phyloP scores from a whole-genome alignment of 2,329 filamentous ascomycete species.

The Simplicillium sp. region DNA sequence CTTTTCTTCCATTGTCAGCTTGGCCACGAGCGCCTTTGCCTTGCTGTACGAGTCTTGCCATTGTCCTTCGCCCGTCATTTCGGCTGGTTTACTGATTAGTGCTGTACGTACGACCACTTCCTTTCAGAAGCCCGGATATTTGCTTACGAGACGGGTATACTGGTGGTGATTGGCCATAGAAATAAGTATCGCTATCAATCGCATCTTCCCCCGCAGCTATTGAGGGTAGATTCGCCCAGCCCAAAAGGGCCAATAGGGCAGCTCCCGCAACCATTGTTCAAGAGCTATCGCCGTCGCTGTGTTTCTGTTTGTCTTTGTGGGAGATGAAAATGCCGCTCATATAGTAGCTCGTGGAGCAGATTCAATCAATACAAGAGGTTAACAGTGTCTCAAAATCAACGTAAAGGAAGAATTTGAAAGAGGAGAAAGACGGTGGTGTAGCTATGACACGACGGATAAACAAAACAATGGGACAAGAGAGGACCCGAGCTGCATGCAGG shows the following conservation, averaged over 20 bases:
- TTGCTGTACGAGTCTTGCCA: conserved; percentile 62
- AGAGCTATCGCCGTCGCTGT: too few relatives aligned
- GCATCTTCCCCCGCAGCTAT: conserved; percentile 8
- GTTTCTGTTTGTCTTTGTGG: too few relatives aligned
- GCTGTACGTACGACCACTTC: background rate
- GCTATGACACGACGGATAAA: too few relatives aligned
- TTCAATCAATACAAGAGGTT: too few relatives aligned
- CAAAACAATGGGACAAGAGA: too few relatives aligned
- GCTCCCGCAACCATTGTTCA: conserved; percentile 1
- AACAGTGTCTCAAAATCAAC: too few relatives aligned
- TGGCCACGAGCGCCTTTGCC: conserved; percentile 58
- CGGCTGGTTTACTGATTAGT: conserved; percentile 21
- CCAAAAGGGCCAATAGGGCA: conserved; percentile 2
- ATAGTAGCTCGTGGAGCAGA: too few relatives aligned
- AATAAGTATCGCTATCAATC: conserved; percentile 30
- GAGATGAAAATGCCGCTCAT: too few relatives aligned
- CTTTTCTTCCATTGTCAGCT: conserved; percentile 70
- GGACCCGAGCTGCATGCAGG: too few relatives aligned
- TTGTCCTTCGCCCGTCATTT: conserved; percentile 39
- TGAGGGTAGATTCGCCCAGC: conserved; percentile 1
- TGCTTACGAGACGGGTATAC: conserved; percentile 42
- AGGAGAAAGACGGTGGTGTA: too few relatives aligned
- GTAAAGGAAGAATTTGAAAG: too few relatives aligned
- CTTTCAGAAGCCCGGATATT: background rate
- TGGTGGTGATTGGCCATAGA: conserved; percentile 39